Evolutionary conservation across 306 rosid species (phyloP).

Genomic region (Parietaria judaica): DNA sequence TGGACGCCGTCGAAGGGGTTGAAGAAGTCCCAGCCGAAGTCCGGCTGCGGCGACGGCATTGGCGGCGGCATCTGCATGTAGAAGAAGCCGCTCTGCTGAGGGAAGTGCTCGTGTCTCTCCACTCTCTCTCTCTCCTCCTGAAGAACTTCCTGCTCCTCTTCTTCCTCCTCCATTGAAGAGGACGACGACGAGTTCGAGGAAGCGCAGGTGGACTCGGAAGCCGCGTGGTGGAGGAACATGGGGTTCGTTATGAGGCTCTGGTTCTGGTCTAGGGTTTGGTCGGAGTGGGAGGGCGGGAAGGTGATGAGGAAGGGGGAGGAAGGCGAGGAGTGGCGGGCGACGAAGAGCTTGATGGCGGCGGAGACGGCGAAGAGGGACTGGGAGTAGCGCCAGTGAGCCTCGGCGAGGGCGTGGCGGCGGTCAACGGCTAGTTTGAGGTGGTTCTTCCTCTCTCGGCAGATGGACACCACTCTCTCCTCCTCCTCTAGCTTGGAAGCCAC

Average conservation of each 20-base stretch:
- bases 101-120: constrained; percentile 10
- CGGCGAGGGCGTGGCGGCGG: constrained; percentile 78
- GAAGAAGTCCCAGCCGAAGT: constrained; percentile 93
- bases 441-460: constrained; percentile 81
- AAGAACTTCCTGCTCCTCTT: constrained; percentile 18
- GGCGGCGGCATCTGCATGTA: constrained; percentile 78
- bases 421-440: constrained; percentile 72
- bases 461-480: constrained; percentile 65
- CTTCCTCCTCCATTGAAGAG: constrained; percentile 32
- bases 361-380: constrained; percentile 70
- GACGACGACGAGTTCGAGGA: constrained; percentile 43
- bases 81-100: constrained; percentile 42
- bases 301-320: constrained; percentile 82
- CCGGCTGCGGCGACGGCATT: constrained; percentile 74
- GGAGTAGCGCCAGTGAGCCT: constrained; percentile 76
- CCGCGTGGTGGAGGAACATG: constrained; percentile 72
- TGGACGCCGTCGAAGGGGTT: constrained; percentile 62
- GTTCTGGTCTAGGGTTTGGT: constrained; percentile 15
- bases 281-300: constrained; percentile 51
- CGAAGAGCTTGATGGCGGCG: constrained; percentile 70
- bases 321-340: constrained; percentile 81
- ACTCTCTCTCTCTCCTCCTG: constrained; percentile 21
- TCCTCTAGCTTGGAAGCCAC: constrained; percentile 95
- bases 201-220: constrained; percentile 62
- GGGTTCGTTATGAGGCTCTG: constrained; percentile 59